Conservation (phyloP, 495 filamentous ascomycete species). For the Parathielavia hyrcaniae region DNA sequence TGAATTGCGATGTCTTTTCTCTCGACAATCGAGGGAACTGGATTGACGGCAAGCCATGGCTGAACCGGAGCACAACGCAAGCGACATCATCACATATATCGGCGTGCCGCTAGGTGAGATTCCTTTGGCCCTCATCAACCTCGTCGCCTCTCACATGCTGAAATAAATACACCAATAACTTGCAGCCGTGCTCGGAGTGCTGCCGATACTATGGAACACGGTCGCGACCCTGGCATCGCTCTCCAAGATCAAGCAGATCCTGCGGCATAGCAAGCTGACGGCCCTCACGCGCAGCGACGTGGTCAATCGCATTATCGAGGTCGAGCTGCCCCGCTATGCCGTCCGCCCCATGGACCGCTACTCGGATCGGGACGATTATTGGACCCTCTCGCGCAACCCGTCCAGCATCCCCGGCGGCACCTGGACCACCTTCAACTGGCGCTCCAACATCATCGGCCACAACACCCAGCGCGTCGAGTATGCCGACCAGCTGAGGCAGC, state of each 20-base stretch:
- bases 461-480: slow-evolving; percentile 58
- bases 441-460: slow-evolving; percentile 51
- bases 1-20: too few species aligned
- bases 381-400: slow-evolving; percentile 43
- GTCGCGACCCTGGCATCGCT: slow-evolving; percentile 47
- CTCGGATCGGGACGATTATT: slow-evolving; percentile 48
- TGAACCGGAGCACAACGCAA: slow-evolving; percentile 23
- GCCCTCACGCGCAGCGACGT: slow-evolving; percentile 56
- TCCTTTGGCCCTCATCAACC: too few species aligned
- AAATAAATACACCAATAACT: too few species aligned
- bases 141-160: neutral
- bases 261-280: slow-evolving; percentile 47
- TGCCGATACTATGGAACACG: slow-evolving; percentile 60
- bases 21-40: neutral
- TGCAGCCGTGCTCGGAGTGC: slow-evolving; percentile 55
- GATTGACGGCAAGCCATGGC: slow-evolving; percentile 10
- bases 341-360: slow-evolving; percentile 54
- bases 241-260: slow-evolving; percentile 51
- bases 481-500: slow-evolving; percentile 56
- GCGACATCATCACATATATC: slow-evolving; percentile 48
- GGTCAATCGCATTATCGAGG: slow-evolving; percentile 58
- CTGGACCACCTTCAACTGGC: slow-evolving; percentile 63
- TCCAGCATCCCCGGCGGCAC: slow-evolving; percentile 51
- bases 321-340: slow-evolving; percentile 57
- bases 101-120: slow-evolving; percentile 45